These are phyloP conservation scores for Lachancea thermotolerans DNA, from an alignment of 805 yeast species.

Conservation along the genomic window DNA sequence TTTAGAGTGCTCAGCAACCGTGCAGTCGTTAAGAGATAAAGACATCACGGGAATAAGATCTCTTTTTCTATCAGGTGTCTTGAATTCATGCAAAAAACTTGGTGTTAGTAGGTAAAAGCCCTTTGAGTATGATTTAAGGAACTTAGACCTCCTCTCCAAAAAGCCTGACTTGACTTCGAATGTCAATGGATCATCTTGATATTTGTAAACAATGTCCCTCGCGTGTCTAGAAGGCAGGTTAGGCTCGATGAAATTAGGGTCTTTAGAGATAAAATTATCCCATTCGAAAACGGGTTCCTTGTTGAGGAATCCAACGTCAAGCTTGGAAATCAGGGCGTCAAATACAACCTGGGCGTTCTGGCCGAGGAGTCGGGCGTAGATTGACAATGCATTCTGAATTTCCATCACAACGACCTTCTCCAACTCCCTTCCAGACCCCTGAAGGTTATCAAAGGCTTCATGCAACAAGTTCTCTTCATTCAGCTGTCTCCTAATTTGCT, in stretches of 20 bases:
- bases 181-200: conserved; percentile 64
- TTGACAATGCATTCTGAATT: conserved; percentile 72
- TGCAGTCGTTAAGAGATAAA: conserved; percentile 68
- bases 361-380: conserved; percentile 63
- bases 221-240: conserved; percentile 53
- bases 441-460: conserved; percentile 83
- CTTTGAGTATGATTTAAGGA: conserved; percentile 79
- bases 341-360: conserved; percentile 69
- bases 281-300: conserved; percentile 82
- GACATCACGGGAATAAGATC: conserved; percentile 84
- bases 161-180: conserved; percentile 66
- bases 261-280: conserved; percentile 73
- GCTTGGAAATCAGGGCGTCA: conserved; percentile 55
- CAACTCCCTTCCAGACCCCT: conserved; percentile 79
- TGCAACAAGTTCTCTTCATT: conserved; percentile 80
- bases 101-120: conserved; percentile 92
- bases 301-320: conserved; percentile 63
- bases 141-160: conserved; percentile 86
- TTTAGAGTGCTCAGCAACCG: conserved; percentile 74
- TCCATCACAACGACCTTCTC: conserved; percentile 84
- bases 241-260: conserved; percentile 63
- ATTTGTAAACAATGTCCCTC: conserved; percentile 57
- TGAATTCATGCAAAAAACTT: conserved; percentile 83
- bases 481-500: conserved; percentile 69
- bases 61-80: conserved; percentile 69